Base-by-base conservation (phyloP, 2,329 filamentous ascomycete species). In the Monosporascus sp. region DNA sequence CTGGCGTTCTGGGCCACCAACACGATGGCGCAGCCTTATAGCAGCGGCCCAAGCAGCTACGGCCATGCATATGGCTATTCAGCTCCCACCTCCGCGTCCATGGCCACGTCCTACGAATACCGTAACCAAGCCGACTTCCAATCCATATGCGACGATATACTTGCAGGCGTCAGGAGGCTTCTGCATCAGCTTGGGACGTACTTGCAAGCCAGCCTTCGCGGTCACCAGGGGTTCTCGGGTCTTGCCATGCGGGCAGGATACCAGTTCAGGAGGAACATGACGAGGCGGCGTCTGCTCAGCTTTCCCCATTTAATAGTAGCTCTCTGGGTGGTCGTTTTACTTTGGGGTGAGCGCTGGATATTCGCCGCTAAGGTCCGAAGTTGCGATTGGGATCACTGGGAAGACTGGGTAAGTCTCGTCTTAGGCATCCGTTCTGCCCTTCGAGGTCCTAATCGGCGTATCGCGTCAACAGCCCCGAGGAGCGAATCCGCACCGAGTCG, bases 321-420 rank as follows among this genome's bases (percentile, higher is more conserved):
- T 14, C 54, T 92, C 46, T 99, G 94, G 93, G 63, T 91, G 41
- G 69, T 89, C 22, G 78, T 88, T 20, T 65, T 99, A 57, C 82
- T 94, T 59, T 94, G 89, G 84, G 91, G 93, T 1, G 94, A 99
- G 74, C 79, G 88, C 54, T 88, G 82, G 71, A 80, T 87, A 37
- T 97, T 95, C 69, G 77, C 80, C 50, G 82, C 81, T 58, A 85
- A 81, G 55, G 82, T 96, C 17, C 75, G 81, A 52, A 78, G 75
- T 50, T 99, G 94, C 70, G 74, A 81, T 51, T 99, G 94, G 94
- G 78, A 82, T 37, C 81, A 81, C 41, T 99, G 94, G 94, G 94
- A 99, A 76, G 80, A 83, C 70, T 99, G 94, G 92, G 91, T 96
- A 77, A 66, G 82, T 64, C 38, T 50, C 43, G 48, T 53, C 17